Percentiles rank a stretch among this genome's conserved stretches.
Conservation (phyloP, 2,329 filamentous ascomycete genomes). For the Cadophora gregata region DNA sequence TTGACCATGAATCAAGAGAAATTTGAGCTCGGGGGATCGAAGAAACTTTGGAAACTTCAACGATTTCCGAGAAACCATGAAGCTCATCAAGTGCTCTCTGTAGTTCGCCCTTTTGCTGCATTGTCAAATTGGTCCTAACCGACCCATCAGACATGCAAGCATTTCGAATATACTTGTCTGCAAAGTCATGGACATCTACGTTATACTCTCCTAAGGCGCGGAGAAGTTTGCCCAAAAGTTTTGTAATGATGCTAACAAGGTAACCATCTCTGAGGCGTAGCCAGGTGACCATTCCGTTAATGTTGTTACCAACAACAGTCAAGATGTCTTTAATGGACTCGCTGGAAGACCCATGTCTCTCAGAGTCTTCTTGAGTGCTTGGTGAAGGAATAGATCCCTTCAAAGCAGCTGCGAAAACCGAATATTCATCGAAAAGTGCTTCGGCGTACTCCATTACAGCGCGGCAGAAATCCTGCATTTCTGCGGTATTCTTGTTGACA, state of each 20-base stretch:
- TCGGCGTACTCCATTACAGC: slow-evolving; percentile 96
- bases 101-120: slow-evolving; percentile 85
- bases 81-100: slow-evolving; percentile 66
- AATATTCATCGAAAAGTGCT: slow-evolving; percentile 82
- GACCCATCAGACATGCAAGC: slow-evolving; percentile 63
- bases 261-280: slow-evolving; percentile 88
- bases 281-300: slow-evolving; percentile 81
- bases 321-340: slow-evolving; percentile 60
- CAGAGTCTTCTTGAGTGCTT: slow-evolving; percentile 36
- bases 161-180: slow-evolving; percentile 67
- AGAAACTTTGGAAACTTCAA: slow-evolving; percentile 54
- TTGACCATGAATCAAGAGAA: slow-evolving; percentile 67
- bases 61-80: slow-evolving; percentile 54
- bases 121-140: slow-evolving; percentile 79
- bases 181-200: slow-evolving; percentile 69
- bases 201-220: slow-evolving; percentile 78
- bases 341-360: slow-evolving; percentile 41
- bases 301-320: slow-evolving; percentile 67
- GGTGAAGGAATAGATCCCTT: slow-evolving; percentile 48
- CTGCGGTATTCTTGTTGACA: slow-evolving; percentile 58
- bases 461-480: slow-evolving; percentile 92
- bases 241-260: slow-evolving; percentile 81
- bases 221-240: slow-evolving; percentile 83
- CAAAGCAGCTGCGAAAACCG: slow-evolving; percentile 67
- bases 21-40: slow-evolving; percentile 59